These are phyloP conservation scores for Arthrocladium fulminans DNA, from an alignment of 2,329 filamentous ascomycete genomes.

Conservation along the genomic window DNA sequence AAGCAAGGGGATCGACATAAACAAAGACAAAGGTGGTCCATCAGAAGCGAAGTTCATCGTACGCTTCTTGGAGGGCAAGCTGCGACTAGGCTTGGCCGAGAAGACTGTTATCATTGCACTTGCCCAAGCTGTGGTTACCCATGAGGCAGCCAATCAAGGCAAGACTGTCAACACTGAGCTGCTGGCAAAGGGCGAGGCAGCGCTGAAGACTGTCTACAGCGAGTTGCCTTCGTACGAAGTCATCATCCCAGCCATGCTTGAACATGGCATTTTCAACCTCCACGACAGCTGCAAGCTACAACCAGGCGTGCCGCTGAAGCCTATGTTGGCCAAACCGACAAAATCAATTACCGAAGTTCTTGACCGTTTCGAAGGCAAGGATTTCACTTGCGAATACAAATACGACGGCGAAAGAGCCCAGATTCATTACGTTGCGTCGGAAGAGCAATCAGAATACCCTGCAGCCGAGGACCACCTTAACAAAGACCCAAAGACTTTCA, in stretches of 20 bases:
- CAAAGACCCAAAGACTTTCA: constrained; percentile 45
- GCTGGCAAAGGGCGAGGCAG: constrained; percentile 71
- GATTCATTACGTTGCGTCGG: constrained; percentile 89
- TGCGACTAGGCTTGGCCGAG: constrained; percentile 84
- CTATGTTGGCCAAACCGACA: constrained; percentile 96
- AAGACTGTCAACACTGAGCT: constrained; percentile 61
- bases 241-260: constrained; percentile 80
- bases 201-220: constrained; percentile 85
- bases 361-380: constrained; percentile 89
- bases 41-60: constrained; percentile 94
- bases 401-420: constrained; percentile 98
- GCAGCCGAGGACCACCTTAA: constrained; percentile 53
- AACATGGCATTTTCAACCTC: constrained; percentile 76
- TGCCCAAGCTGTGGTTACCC: constrained; percentile 76
- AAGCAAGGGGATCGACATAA: constrained; percentile 74
- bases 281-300: constrained; percentile 80
- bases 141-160: constrained; percentile 65
- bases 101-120: constrained; percentile 84
- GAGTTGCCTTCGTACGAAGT: constrained; percentile 92
- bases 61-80: constrained; percentile 86
- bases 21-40: constrained; percentile 81
- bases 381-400: constrained; percentile 98
- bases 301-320: constrained; percentile 89
- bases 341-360: constrained; percentile 97
- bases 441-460: constrained; percentile 60